Evolutionary conservation across 2,329 filamentous ascomycete genomes (phyloP), one percentile per base, ranked within the genome.

Genomic region (Sporothrix pseudoabietina): DNA sequence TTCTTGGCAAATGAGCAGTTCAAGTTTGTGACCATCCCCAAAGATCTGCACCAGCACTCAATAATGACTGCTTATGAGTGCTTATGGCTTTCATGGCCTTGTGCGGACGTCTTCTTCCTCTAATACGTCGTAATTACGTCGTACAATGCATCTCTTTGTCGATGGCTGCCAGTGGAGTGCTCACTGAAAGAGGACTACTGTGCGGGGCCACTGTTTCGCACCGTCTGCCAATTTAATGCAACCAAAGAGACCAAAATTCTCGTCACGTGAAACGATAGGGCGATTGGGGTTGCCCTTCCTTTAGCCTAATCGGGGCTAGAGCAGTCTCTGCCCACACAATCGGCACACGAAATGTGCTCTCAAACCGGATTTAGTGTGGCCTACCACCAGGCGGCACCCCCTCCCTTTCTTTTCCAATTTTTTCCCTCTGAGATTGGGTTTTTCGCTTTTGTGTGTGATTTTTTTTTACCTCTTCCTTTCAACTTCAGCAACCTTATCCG

Each of bases 281-380:
- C 54, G 71, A 69, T 72, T 63, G 70, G 75, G 75, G 76, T 74
- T 77, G 75, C 76, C 76, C 76, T 77, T 75, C 61, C 71, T 63
- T 55, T 72, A 71, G 54, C 75, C 72, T 9, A n/a, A 75, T 72
- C 0, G 0, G 71, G 69, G 22, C 68, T 76, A 76, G 75, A 65
- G 22, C 61, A 0, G 1, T n/a, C 30, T n/a, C 30, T 69, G 47
- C 72, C 71, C 76, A 74, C 74, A 76, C 75, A 76, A 75, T 75
- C 54, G 57, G 30, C 73, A 55, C 61, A 72, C 57, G 72, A 74
- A 76, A 72, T 73, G 69, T 72, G 69, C 26, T 44, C n/a, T 71
- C 61, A n/a, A 57, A 69, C 52, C 68, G 71, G 74, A 66, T 70
- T 71, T 74, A 75, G 71, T 74, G 74, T 61, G 57, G 69, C 55